Base-by-base conservation (phyloP, 2,329 filamentous ascomycete species). In the Cladophialophora immunda region DNA sequence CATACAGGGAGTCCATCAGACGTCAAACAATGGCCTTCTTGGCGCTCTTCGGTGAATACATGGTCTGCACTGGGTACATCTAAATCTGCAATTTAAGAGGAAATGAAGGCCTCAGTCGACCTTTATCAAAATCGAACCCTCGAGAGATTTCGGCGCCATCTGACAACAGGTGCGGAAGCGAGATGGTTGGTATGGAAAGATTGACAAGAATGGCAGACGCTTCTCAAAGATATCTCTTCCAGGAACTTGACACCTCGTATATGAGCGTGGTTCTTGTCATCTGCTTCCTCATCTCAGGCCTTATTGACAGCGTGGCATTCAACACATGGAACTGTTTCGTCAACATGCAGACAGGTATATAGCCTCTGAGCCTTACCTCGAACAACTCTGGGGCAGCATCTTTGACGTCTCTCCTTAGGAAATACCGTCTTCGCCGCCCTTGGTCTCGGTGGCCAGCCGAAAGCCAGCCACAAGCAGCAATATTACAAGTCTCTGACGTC, bases 291-390 rank as follows among this genome's bases (percentile, higher is more conserved):
- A 72, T 78, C 34, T 82, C 80, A 0, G 81, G 81, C 1, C 74
- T 83, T 22, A 80, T 81, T 58, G 81, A 83, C 68, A 79, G 79
- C 65, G 78, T 79, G 47, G 78, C 80, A 11, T 82, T 81, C 74
- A 81, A 80, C 70, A 79, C 80, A 15, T 82, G 81, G 80, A 79
- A 77, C 34, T 82, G 80, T 67, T 83, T 83, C 73, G 73, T 82
- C 47, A 79, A 79, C 60, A 82, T 83, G 81, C 81, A 83, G 68
- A 82, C 81, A 2, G 81, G 81, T 81, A 77, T 30, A 74, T 68
- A 22, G 17, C 34, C 17, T 34, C 17, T 25, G 29, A 29, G 45
- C n/a, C 61, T 38, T 22, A 53, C 63, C 25, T 47, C 25, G n/a
- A 30, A 29, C 1, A 57, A 36, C 15, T 13, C 30, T 54, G 34